Base-by-base conservation (phyloP, 768 basidiomycete species). In the Hypsizygus marmoreus region DNA sequence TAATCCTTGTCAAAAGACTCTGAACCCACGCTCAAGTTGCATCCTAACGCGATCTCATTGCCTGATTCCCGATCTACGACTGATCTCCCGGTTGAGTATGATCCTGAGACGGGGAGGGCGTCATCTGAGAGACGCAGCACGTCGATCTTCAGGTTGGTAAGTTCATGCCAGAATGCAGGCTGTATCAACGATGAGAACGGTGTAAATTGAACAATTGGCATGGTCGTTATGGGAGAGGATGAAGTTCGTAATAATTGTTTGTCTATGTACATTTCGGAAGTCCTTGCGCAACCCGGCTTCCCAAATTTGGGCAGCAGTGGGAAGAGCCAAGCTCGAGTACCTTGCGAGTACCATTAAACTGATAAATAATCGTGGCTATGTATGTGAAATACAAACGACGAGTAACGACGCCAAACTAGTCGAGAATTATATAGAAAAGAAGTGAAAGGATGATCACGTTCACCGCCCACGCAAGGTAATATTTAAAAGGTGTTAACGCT, bases 161-260 rank as follows among this genome's bases (percentile, higher is more conserved):
- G 85, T 40, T 85, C 81, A 54, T 95, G 89, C 94, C 95, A 99
- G 65, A 98, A 93, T 2, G 83, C 76, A 1, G 97, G 95, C 50
- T 92, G 85, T 2, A 97, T 88, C 33, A 89, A 75, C 6, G 93
- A 93, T 4, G 86, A 75, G 56, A 98, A 84, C 0, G 95, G 94
- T 32, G 86, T 75, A 61, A 99, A 98, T 66, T 97, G 93, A 19
- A 98, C 77, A 57, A 88, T 76, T 24, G 75, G 72, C 77, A 79
- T 79, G 43, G 52, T 58, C 36, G 58, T 43, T 33, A n/a, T n/a
- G n/a, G n/a, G 7, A 19, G 29, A 19, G 28, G 6, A n/a, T 34
- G 14, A n/a, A 34, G 14, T 34, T 14, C 10, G 19, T 34, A 34
- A 34, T 34, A 6, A 34, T 34, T 33, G n/a, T n/a, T n/a, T n/a